A percentile compares a stretch with the other conserved stretches of the same genome.
Conservation (phyloP, 495 filamentous ascomycete species). For the Glutinoglossum americanum region DNA sequence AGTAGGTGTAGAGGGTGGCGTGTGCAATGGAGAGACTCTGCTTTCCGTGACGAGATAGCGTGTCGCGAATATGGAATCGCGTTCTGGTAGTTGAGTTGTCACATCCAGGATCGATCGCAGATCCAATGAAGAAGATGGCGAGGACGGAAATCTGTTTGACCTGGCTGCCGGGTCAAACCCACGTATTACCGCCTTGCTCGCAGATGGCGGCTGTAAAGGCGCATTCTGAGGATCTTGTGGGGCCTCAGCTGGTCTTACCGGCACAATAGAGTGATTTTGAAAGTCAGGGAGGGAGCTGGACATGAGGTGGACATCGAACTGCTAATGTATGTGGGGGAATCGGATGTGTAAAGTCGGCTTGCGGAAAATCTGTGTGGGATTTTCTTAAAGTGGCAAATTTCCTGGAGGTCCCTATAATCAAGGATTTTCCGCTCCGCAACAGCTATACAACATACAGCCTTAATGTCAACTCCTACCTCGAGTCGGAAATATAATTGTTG, state of each 20-base stretch:
- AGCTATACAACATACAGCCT: not conserved
- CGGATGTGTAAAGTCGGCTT: not conserved
- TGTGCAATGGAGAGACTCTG: conserved; percentile 22
- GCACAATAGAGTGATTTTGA: not conserved
- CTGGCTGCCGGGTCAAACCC: not conserved
- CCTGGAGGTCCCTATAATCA: not conserved
- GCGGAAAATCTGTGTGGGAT: not conserved
- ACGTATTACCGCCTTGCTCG: not conserved
- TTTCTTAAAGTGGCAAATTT: conserved; percentile 1
- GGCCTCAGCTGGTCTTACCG: not conserved
- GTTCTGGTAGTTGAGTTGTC: conserved; percentile 33
- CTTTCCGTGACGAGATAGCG: conserved; percentile 32
- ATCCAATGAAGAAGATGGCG: not conserved
- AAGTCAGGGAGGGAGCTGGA: not conserved
- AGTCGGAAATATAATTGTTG: not conserved
- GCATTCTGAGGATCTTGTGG: not conserved
- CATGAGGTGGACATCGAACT: conserved; percentile 1
- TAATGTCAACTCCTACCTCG: not conserved
- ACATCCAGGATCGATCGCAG: not conserved
- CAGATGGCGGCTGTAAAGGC: not conserved
- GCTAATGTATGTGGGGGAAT: not conserved
- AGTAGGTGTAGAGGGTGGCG: not conserved
- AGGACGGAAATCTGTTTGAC: not conserved
- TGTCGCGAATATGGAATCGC: conserved; percentile 43
- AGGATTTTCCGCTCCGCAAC: not conserved